A percentile compares a stretch with the other conserved stretches of the same genome.
Evolutionary conservation across 148 eudicot species (phyloP).

Genomic region (Pharnaceum exiguum): DNA sequence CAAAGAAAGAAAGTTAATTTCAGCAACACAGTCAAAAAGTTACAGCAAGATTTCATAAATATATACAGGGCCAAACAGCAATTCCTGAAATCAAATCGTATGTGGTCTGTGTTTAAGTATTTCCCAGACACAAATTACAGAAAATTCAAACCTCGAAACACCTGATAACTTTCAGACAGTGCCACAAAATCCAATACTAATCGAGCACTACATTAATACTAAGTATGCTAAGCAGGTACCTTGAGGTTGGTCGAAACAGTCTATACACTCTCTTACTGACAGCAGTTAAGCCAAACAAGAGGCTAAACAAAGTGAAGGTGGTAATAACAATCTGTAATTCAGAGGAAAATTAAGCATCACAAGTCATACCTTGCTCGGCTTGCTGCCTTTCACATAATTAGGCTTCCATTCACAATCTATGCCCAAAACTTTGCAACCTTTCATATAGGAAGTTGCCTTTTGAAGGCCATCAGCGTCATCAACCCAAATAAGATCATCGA

Average conservation of each 20-base stretch:
- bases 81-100: too few relatives aligned
- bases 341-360: constrained; percentile 5
- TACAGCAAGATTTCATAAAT: too few relatives aligned
- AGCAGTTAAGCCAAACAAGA: neutral
- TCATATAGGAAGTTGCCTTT: constrained; percentile 63
- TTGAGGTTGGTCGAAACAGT: too few relatives aligned
- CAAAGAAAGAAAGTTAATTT: neutral
- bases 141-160: too few relatives aligned
- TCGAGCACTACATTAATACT: too few relatives aligned
- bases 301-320: neutral
- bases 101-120: too few relatives aligned
- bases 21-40: neutral
- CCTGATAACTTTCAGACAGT: too few relatives aligned
- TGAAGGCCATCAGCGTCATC: constrained; percentile 57
- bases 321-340: neutral
- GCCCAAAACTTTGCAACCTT: constrained; percentile 84
- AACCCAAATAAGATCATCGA: constrained; percentile 80
- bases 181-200: too few relatives aligned
- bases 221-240: too few relatives aligned
- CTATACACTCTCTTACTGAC: too few relatives aligned
- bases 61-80: too few relatives aligned
- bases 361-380: constrained; percentile 64
- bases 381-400: constrained; percentile 77
- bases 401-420: constrained; percentile 99
- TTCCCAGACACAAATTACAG: too few relatives aligned